A percentile compares a stretch with the other conserved stretches of the same genome.
Conservation (phyloP, 2,329 filamentous ascomycete genomes). For the Rutstroemia sp. region DNA sequence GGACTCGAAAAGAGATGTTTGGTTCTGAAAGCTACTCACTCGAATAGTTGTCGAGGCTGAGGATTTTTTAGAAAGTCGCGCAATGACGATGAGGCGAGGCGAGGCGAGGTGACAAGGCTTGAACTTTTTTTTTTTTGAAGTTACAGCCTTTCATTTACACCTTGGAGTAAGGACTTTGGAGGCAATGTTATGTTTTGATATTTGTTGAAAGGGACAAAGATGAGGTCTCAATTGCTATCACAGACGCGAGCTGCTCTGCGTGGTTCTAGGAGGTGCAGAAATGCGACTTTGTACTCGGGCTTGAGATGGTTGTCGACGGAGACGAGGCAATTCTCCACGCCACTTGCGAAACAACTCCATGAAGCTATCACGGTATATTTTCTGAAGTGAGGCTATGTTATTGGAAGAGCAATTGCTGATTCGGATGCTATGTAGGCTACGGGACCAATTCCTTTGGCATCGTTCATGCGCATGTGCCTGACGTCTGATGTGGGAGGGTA, state of each 20-base stretch:
- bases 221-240: slow-evolving; percentile 25
- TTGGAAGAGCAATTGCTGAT: slow-evolving; percentile 15
- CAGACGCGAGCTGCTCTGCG: slow-evolving; percentile 22
- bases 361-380: slow-evolving; percentile 72
- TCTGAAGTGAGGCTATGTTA: background rate
- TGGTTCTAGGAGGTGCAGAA: slow-evolving; percentile 15
- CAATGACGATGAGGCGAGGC: slow-evolving; percentile 5
- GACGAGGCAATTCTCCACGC: slow-evolving; percentile 71
- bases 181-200: slow-evolving; percentile 12
- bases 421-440: slow-evolving; percentile 53
- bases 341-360: slow-evolving; percentile 77
- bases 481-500: slow-evolving; percentile 88
- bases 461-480: slow-evolving; percentile 98
- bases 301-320: slow-evolving; percentile 27
- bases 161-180: background rate
- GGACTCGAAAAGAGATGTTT: background rate
- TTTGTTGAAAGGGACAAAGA: slow-evolving; percentile 10
- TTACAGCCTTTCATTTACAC: background rate
- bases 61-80: background rate
- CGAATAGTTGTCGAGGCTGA: slow-evolving; percentile 2
- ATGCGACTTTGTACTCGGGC: slow-evolving; percentile 12
- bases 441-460: slow-evolving; percentile 82
- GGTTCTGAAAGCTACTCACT: background rate
- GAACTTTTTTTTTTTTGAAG: slow-evolving; percentile 1
- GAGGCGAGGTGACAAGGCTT: slow-evolving; percentile 4